Conservation (phyloP, 2,329 filamentous ascomycete genomes). For the Penicillium sp. region DNA sequence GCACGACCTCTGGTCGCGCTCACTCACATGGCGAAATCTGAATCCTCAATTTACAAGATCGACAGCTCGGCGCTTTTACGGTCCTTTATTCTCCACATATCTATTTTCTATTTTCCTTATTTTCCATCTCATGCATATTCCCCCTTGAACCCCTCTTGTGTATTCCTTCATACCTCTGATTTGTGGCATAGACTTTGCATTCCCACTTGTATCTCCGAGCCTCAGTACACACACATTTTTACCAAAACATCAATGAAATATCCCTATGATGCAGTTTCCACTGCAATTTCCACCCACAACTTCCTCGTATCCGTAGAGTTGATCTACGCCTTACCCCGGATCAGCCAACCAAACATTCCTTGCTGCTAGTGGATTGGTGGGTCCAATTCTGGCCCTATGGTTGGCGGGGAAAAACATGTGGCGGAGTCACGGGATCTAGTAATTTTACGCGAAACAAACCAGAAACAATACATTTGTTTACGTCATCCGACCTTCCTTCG, state of each 20-base stretch:
- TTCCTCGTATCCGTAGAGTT: background rate
- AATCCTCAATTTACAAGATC: slow-evolving; percentile 5
- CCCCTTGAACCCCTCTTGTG: background rate
- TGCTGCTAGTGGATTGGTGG: background rate
- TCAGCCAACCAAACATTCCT: background rate
- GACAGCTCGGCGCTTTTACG: slow-evolving; percentile 9
- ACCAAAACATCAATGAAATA: background rate
- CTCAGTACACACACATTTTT: slow-evolving; percentile 1
- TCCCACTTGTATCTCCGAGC: background rate
- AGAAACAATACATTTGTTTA: slow-evolving; percentile 1
- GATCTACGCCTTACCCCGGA: background rate
- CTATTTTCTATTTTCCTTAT: slow-evolving; percentile 1
- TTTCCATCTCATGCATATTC: slow-evolving; percentile 7
- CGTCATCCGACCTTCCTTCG: background rate
- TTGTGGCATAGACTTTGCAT: slow-evolving; percentile 8
- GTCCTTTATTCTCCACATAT: slow-evolving; percentile 5
- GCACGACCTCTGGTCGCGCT: slow-evolving; percentile 1
- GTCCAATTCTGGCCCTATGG: background rate
- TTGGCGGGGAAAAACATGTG: slow-evolving; percentile 11
- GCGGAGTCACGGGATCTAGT: slow-evolving; percentile 10
- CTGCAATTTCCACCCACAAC: background rate
- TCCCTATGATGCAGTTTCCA: slow-evolving; percentile 1
- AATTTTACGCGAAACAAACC: background rate
- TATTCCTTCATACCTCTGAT: slow-evolving; percentile 3
- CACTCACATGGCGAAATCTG: slow-evolving; percentile 11